Base-by-base conservation (phyloP, 805 yeast species). In the Teunomyces cretensis region DNA sequence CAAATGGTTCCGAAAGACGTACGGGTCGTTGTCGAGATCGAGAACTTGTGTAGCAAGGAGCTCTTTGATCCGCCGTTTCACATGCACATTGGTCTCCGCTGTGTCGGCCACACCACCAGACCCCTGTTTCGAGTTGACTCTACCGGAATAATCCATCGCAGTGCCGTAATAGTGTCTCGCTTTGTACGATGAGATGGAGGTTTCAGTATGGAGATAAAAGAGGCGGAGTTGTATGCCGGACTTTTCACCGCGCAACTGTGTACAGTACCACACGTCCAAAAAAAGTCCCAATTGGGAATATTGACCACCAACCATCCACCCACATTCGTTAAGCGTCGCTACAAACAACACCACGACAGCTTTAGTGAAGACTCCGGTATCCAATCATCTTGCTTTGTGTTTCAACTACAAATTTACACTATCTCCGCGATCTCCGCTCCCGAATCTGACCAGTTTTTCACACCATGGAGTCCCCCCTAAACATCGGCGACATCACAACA, bases 71-170 rank as follows among this genome's bases (percentile, higher is more conserved):
- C 96, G 75, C 46, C 81, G 81, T 45, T 83, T 72, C 39, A 91
- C 73, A 37, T 84, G 84, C 4, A 81, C 78, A 55, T 87, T 86
- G 6, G 83, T 72, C 51, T 86, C 90, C 15, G 81, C 78, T 36
- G 72, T 68, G 4, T 87, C 86, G 0, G 96, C 97, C 14, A 90
- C 73, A 6, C 96, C 97, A 53, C 97, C 97, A 24, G 85, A 80
- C 8, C 97, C 97, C 61, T 88, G 83, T 65, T 90, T 90, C 6
- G 96, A 85, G 37, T 96, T 96, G 2, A 87, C 95, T 56, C 96
- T 68, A 54, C 86, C 87, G 50, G 88, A 91, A 59, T 88, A 88
- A 62, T 90, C 96, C 97, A 90, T 90, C 5, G 32, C 48, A 30
- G 15, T n/a, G n/a, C n/a, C n/a, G n/a, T n/a, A n/a, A n/a, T n/a